Evolutionary conservation across 106 monocot genomes (phyloP).

Genomic region (Acanthochlamys bracteata): DNA sequence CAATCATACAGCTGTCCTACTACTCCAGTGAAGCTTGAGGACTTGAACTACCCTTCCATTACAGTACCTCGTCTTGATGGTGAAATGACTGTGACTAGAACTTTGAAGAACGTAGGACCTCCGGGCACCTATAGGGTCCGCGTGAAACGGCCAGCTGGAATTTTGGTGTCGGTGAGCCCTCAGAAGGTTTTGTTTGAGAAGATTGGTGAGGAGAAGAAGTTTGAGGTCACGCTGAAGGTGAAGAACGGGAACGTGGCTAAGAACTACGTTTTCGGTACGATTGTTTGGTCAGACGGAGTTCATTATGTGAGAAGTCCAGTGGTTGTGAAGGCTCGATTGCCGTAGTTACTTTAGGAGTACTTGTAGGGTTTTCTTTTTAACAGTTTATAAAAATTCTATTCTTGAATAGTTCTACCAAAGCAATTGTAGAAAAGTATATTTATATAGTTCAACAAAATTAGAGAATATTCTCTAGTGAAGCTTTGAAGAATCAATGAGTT

Average conservation of each 20-base stretch:
- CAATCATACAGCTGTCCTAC: conserved; percentile 23
- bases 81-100: conserved; percentile 18
- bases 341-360: no score
- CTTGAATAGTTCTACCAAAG: no score
- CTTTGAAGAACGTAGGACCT: conserved; percentile 56
- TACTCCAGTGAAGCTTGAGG: conserved; percentile 7
- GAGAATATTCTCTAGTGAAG: no score
- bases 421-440: no score
- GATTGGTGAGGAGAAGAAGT: conserved; percentile 42
- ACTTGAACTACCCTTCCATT: conserved; percentile 56
- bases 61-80: conserved; percentile 23
- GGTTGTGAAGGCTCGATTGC: conserved; percentile 12
- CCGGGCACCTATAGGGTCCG: conserved; percentile 31
- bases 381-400: no score
- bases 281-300: conserved; percentile 44
- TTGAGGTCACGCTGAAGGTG: conserved; percentile 17
- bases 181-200: conserved; percentile 12
- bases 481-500: no score
- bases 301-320: conserved; percentile 39
- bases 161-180: conserved; percentile 39
- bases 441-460: no score
- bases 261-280: conserved; percentile 26
- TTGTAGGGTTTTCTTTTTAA: no score
- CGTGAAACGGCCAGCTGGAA: conserved; percentile 19
- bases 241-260: neutral